Base-by-base conservation (phyloP, 345 rosid species). In the Gossypium mustelinum region DNA sequence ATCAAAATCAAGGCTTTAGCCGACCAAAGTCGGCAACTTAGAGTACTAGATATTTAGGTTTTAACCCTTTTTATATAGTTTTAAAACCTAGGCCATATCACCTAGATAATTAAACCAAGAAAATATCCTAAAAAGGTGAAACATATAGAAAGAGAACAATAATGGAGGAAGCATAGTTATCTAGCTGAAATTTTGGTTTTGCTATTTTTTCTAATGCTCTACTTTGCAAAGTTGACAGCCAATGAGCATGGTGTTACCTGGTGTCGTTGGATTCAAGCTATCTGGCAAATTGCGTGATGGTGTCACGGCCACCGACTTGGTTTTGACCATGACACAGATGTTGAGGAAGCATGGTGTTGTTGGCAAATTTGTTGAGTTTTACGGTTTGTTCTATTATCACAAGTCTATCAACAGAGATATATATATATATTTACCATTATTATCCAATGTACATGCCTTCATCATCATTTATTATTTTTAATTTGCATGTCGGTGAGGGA, bases 201-300 rank as follows among this genome's bases (percentile, higher is more conserved):
- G 22, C 22, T 20, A 20, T 39, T 71, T 59, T 59, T 24, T 39
- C 77, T 84, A 60, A 80, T 82, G 41, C 58, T 58, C 25, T 73
- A 24, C 27, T 80, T 77, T 22, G 71, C 77, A 74, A 82, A 76
- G 11, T 77, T 75, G 71, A 79, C 81, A 93, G 94, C 88, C 94
- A 9, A 89, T 93, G 97, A 93, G 98, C 86, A 93, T 93, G 98
- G 97, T 93, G 27, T 84, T 93, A 84, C 97, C 94, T 52, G 97
- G 95, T 50, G 95, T 93, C 51, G 94, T 89, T 76, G 97, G 98
- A 24, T 91, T 91, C 82, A 89, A 90, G 79, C 84, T 93, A 75
- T 82, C 81, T 29, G 95, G 94, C 63, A 89, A 83, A 75, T 73
- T 93, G 80, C 70, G 67, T 25, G 78, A 91, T 65, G 98, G 97